Conservation (phyloP, 2,329 filamentous ascomycete species). For the Thielaviopsis punctulata region DNA sequence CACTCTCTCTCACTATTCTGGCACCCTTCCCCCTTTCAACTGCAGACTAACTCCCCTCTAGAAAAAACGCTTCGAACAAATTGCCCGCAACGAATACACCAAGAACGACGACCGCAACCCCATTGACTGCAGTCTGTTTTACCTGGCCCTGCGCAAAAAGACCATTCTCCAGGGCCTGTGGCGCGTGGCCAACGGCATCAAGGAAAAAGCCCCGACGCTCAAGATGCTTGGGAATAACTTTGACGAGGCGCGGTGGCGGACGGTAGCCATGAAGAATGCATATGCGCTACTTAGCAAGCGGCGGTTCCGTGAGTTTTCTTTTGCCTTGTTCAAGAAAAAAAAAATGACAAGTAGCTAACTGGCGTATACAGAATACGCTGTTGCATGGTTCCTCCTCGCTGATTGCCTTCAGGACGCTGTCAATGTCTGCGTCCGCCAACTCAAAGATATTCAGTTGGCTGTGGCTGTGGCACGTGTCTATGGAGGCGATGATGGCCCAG, state of each 20-base stretch:
- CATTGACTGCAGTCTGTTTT: conserved; percentile 78
- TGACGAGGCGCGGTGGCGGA: conserved; percentile 69
- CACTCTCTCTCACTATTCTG: too few species aligned
- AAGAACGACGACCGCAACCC: conserved; percentile 77
- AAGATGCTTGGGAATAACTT: conserved; percentile 83
- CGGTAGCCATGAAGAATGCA: conserved; percentile 83
- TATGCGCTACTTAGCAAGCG: conserved; percentile 86
- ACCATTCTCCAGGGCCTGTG: conserved; percentile 76
- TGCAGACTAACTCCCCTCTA: too few species aligned
- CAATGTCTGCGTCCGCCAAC: conserved; percentile 68
- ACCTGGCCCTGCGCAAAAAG: conserved; percentile 83
- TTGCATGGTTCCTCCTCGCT: conserved; percentile 85
- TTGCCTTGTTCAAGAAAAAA: background rate
- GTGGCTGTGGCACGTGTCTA: conserved; percentile 78
- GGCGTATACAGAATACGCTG: conserved; percentile 56
- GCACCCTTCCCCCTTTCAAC: too few species aligned
- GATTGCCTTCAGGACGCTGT: conserved; percentile 73
- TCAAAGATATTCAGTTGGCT: conserved; percentile 78
- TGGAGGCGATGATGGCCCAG: conserved; percentile 63
- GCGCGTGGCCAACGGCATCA: conserved; percentile 84
- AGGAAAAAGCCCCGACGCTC: conserved; percentile 66
- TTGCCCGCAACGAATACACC: conserved; percentile 87
- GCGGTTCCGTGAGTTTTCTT: conserved; percentile 48
- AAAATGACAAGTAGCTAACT: background rate
- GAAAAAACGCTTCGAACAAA: conserved; percentile 49